A percentile compares a stretch with the other conserved stretches of the same genome.
Conservation (phyloP, 306 rosid species). For the Acacia melanoxylon region DNA sequence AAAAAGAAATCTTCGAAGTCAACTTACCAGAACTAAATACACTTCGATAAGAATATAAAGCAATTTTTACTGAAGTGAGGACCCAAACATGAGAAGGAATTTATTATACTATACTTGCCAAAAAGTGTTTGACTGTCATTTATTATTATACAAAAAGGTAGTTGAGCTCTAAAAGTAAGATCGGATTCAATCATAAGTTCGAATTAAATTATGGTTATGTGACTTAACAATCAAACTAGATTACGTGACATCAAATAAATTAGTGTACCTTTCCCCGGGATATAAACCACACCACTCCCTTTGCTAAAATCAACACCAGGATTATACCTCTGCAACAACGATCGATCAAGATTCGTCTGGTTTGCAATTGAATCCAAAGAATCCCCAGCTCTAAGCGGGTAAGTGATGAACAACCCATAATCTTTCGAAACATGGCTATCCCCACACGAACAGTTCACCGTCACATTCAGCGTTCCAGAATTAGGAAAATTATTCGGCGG, state of each 20-base stretch:
- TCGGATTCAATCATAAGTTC: background rate
- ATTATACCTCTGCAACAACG: conserved; percentile 50
- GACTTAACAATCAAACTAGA: background rate
- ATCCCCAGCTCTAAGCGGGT: conserved; percentile 56
- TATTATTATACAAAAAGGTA: background rate
- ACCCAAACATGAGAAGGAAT: conserved; percentile 4
- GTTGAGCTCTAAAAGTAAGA: background rate
- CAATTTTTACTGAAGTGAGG: background rate
- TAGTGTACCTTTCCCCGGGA: conserved; percentile 73
- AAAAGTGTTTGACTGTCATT: background rate
- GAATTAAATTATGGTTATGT: background rate
- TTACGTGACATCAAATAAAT: background rate
- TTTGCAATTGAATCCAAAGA: conserved; percentile 42
- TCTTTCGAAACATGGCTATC: conserved; percentile 42
- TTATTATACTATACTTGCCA: background rate
- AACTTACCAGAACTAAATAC: background rate
- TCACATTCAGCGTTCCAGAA: conserved; percentile 37
- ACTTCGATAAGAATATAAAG: background rate
- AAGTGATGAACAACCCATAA: conserved; percentile 71
- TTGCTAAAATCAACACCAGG: conserved; percentile 53
- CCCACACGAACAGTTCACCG: conserved; percentile 77
- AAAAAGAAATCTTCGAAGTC: background rate
- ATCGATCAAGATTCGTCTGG: conserved; percentile 10
- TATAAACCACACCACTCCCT: conserved; percentile 54
- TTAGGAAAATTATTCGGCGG: conserved; percentile 31